Evolutionary conservation across 2,329 filamentous ascomycete genomes (phyloP), one percentile per base, ranked within the genome.

Genomic region (Nemania sp.): DNA sequence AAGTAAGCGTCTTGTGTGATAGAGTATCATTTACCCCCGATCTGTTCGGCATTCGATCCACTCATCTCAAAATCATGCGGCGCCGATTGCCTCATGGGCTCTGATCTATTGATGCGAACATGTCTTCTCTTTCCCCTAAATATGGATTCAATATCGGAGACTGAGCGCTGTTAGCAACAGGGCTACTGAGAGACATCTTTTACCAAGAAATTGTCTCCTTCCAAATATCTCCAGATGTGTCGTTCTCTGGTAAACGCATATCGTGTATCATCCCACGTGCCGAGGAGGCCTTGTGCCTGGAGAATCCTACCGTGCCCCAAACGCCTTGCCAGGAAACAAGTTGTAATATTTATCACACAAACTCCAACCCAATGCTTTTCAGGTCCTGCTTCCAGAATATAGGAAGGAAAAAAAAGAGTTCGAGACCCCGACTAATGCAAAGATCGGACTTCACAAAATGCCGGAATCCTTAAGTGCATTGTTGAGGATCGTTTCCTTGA

Each of bases 381-480:
- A 54, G 41, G 67, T 64, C 66, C 62, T 66, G 68, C 70, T 64
- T 66, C 69, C 61, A 56, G 62, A 52, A 66, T 59, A 63, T 64
- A 68, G 67, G 66, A 64, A 68, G 61, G 26, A 15, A 64, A 70
- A 69, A 66, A 65, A 65, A 52, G 43, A 32, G 51, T 20, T 38
- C 54, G 47, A 64, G 45, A 51, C 43, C 56, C 62, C 29, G 67
- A 51, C 53, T 67, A 41, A 62, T 13, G 47, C 62, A 53, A 68
- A 73, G 62, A 73, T 57, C 64, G 61, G 67, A 71, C 72, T 77
- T 91, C 82, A 94, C 75, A 99, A 89, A 80, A 99, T 98, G 74
- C 96, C 96, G 24, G 96, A 98, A 81, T 99, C 96, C 83, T 97
- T 98, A 74, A 99, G 88, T 55, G 96, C 96, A 80, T 99, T 99